phyloP scores from a whole-genome alignment of 805 yeast species.

The Clavispora vitiphila region DNA sequence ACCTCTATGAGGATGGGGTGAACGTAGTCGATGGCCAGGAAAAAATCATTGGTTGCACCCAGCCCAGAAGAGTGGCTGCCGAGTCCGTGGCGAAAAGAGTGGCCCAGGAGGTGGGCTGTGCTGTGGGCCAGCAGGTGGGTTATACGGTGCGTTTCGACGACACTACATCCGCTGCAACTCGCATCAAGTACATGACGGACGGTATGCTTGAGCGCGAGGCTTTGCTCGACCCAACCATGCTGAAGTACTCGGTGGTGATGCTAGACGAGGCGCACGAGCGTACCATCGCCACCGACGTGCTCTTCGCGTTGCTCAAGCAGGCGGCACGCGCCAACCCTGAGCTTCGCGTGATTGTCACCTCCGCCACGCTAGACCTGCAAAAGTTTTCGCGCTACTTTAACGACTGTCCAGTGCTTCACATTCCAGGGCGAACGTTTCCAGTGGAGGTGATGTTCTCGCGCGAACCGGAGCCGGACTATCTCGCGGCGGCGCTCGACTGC shows the following conservation, averaged over 20 bases:
- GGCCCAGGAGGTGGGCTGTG: constrained; percentile 67
- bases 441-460: constrained; percentile 79
- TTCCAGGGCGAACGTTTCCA: constrained; percentile 89
- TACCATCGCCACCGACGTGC: constrained; percentile 87
- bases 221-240: constrained; percentile 70
- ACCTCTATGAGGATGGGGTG: constrained; percentile 58
- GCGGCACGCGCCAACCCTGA: constrained; percentile 69
- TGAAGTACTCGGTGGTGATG: constrained; percentile 78
- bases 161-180: constrained; percentile 46
- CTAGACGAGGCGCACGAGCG: constrained; percentile 97
- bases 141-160: constrained; percentile 87
- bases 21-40: constrained; percentile 16
- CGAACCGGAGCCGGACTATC: constrained; percentile 81
- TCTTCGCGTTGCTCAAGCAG: constrained; percentile 77
- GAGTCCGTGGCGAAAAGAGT: constrained; percentile 80
- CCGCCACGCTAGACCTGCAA: constrained; percentile 89
- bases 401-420: constrained; percentile 72
- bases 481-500: constrained; percentile 78
- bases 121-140: constrained; percentile 74
- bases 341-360: constrained; percentile 75
- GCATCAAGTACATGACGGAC: constrained; percentile 90
- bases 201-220: constrained; percentile 94
- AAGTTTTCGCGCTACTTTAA: constrained; percentile 79
- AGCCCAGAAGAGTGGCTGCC: constrained; percentile 82
- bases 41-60: constrained; percentile 58